Evolutionary conservation across 129 eudicot species (phyloP).

Genomic region (Artemisia tridentata): DNA sequence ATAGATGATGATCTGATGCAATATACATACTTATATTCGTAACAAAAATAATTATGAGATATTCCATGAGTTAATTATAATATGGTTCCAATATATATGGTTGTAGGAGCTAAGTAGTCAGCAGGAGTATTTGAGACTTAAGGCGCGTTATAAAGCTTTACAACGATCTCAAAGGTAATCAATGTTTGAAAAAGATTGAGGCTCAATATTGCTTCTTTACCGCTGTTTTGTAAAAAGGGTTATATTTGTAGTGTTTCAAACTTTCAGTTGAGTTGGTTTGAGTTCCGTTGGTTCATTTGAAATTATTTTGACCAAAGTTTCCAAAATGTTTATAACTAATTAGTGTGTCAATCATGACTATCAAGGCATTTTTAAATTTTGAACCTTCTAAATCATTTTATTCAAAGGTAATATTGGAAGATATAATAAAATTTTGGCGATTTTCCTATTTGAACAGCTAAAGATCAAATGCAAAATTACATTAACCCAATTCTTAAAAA

Average conservation of each 20-base stretch:
- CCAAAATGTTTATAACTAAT: neutral
- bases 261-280: neutral
- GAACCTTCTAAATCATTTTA: too few relatives aligned
- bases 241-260: neutral
- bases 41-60: too few relatives aligned
- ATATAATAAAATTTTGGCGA: too few relatives aligned
- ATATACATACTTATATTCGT: too few relatives aligned
- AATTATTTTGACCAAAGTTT: too few relatives aligned
- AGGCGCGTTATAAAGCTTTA: constrained; percentile 82
- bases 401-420: too few relatives aligned
- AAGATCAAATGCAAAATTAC: too few relatives aligned
- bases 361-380: neutral
- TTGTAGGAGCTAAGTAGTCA: constrained; percentile 87
- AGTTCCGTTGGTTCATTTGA: neutral
- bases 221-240: neutral
- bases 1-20: too few relatives aligned
- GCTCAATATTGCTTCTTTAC: neutral
- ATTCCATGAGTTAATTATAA: too few relatives aligned
- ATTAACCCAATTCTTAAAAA: too few relatives aligned
- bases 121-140: constrained; percentile 92
- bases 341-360: neutral
- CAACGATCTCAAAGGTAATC: constrained; percentile 82
- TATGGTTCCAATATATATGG: constrained; percentile 11
- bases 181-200: neutral
- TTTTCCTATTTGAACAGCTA: too few relatives aligned